Evolutionary conservation across 1,284 basidiomycete species (phyloP).

Genomic region (Ganoderma multipileum): DNA sequence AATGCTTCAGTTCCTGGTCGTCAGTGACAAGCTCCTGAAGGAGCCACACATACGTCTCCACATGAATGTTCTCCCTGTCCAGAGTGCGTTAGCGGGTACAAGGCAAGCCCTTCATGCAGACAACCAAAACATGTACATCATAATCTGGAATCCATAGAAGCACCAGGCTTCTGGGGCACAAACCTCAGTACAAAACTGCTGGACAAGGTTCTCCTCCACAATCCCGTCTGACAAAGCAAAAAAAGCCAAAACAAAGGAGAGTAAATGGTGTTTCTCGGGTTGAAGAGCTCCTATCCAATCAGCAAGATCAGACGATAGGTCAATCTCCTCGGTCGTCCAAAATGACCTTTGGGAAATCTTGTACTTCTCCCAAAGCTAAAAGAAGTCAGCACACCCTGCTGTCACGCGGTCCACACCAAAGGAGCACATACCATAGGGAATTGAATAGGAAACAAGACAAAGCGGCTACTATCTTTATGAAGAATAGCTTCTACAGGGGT

Average conservation of each 20-base stretch:
- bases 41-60: neutral
- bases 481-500: no score
- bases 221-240: neutral
- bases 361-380: neutral
- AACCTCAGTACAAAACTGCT: neutral
- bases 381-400: neutral
- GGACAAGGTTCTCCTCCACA: neutral
- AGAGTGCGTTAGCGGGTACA: no score
- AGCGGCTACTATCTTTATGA: no score
- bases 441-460: no score
- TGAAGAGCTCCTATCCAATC: neutral
- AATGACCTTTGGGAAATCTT: neutral
- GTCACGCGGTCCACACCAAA: no score
- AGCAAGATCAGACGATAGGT: neutral
- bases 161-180: neutral
- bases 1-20: neutral
- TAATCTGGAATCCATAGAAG: neutral
- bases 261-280: fast-evolving
- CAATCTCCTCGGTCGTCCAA: neutral
- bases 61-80: neutral
- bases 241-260: neutral
- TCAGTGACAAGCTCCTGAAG: neutral
- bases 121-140: neutral
- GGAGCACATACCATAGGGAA: no score
- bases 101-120: no score